A percentile compares a stretch with the other conserved stretches of the same genome.
These are phyloP conservation scores for Aspergillus ruber DNA, from an alignment of 2,329 filamentous ascomycete species.

Conservation along the genomic window DNA sequence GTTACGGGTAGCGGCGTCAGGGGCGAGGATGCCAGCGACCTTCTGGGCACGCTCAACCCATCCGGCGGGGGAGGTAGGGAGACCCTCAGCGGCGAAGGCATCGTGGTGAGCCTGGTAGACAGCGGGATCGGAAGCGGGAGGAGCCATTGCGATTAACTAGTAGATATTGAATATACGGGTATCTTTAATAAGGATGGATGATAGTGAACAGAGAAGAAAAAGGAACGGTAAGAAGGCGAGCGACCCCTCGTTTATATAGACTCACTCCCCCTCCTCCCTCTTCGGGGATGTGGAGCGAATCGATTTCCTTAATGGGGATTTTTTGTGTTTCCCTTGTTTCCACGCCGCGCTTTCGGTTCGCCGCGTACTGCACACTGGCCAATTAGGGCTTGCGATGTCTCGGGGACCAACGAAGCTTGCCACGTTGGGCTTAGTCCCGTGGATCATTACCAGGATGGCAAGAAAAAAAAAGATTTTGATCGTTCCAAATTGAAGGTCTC, in stretches of 20 bases:
- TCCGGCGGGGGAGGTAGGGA: constrained; percentile 35
- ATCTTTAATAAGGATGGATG: neutral
- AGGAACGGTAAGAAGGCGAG: neutral
- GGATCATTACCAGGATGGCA: neutral
- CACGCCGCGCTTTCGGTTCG: too few relatives aligned
- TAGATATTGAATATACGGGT: neutral
- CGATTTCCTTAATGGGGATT: neutral
- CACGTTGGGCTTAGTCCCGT: neutral
- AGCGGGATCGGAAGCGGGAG: constrained; percentile 27
- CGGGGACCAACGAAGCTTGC: neutral
- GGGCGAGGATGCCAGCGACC: constrained; percentile 43
- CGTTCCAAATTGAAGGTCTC: neutral
- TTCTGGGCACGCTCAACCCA: constrained; percentile 47
- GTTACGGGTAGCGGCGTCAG: constrained; percentile 44
- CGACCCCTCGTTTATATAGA: neutral
- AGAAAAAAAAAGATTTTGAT: neutral
- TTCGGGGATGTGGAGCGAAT: neutral
- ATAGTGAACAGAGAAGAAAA: neutral
- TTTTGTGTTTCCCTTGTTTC: too few relatives aligned
- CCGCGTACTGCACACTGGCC: neutral
- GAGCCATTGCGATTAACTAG: neutral
- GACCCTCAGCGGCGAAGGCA: constrained; percentile 22
- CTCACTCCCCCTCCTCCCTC: neutral
- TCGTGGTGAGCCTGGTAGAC: constrained; percentile 38
- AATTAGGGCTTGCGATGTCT: neutral